Percentiles rank a stretch among this genome's conserved stretches.
Conservation (phyloP, 2,329 filamentous ascomycete genomes). For the Colletotrichum gloeosporioides region DNA sequence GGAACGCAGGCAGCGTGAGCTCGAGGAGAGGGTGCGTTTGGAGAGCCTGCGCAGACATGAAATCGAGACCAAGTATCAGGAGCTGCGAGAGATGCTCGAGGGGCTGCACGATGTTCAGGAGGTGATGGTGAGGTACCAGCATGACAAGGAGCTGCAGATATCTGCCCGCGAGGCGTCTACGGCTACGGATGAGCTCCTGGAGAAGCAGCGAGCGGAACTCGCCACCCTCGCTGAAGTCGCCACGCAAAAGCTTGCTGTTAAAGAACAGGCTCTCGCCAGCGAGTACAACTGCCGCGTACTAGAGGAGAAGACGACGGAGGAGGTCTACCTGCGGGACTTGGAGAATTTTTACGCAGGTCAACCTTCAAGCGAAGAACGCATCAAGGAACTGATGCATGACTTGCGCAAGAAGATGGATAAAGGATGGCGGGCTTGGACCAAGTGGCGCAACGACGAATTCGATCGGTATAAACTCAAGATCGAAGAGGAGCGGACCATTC, state of each 20-base stretch:
- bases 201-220: slow-evolving; percentile 38
- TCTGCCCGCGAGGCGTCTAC: slow-evolving; percentile 28
- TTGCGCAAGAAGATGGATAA: slow-evolving; percentile 47
- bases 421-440: slow-evolving; percentile 44
- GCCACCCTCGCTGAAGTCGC: slow-evolving; percentile 30
- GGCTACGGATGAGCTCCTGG: slow-evolving; percentile 33
- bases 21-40: slow-evolving; percentile 40
- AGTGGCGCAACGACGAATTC: slow-evolving; percentile 45
- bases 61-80: slow-evolving; percentile 42
- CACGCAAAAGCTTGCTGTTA: slow-evolving; percentile 33
- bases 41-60: slow-evolving; percentile 46
- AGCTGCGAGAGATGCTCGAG: slow-evolving; percentile 40
- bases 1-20: slow-evolving; percentile 40
- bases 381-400: slow-evolving; percentile 36
- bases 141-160: slow-evolving; percentile 38
- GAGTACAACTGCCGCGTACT: slow-evolving; percentile 47
- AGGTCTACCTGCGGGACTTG: slow-evolving; percentile 46
- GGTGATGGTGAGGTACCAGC: slow-evolving; percentile 39
- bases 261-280: slow-evolving; percentile 37
- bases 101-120: slow-evolving; percentile 49
- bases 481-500: slow-evolving; percentile 43
- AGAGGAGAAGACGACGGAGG: slow-evolving; percentile 49
- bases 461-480: slow-evolving; percentile 37
- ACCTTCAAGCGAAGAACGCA: slow-evolving; percentile 28
- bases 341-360: slow-evolving; percentile 37